These are phyloP conservation scores for Arthrobotrys sinensis DNA, from an alignment of 2,329 filamentous ascomycete genomes.

Conservation along the genomic window DNA sequence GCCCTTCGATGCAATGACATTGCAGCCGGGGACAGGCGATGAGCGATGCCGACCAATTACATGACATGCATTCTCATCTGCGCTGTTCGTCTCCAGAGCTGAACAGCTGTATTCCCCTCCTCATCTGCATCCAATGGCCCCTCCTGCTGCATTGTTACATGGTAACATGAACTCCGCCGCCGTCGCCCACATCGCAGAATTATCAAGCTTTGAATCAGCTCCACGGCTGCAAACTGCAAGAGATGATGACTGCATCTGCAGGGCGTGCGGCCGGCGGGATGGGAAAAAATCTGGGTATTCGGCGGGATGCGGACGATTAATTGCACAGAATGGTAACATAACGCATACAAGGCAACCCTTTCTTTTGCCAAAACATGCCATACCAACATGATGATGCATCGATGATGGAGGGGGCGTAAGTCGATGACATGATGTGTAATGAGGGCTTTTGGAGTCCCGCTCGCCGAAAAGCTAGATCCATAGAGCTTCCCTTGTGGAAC, in stretches of 20 bases:
- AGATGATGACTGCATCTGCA: constrained; percentile 36
- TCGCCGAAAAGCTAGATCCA: not conserved
- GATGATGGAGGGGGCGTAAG: constrained; percentile 8
- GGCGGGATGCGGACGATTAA: constrained; percentile 24
- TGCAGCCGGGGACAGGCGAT: constrained; percentile 10
- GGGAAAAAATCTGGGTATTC: constrained; percentile 11
- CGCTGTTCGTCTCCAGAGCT: constrained; percentile 33
- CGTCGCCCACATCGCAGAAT: not conserved
- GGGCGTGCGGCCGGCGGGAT: constrained; percentile 36
- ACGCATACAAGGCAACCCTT: constrained; percentile 2
- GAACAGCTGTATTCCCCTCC: not conserved
- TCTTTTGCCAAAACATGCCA: constrained; percentile 8
- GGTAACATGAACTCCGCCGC: constrained; percentile 31
- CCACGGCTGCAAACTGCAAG: constrained; percentile 31
- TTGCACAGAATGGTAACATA: not conserved
- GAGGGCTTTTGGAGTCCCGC: constrained; percentile 7
- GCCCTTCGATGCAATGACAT: not conserved
- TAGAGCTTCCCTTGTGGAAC: constrained; percentile 4
- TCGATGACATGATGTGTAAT: constrained; percentile 24
- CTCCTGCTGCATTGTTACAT: constrained; percentile 15
- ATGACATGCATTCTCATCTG: constrained; percentile 14
- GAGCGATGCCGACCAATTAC: constrained; percentile 28
- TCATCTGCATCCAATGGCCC: not conserved
- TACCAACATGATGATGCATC: constrained; percentile 30
- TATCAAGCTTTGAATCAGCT: constrained; percentile 4